A percentile compares a stretch with the other conserved stretches of the same genome.
Evolutionary conservation across 352 stramenopile species (phyloP).

Genomic region (Pythium volutum): DNA sequence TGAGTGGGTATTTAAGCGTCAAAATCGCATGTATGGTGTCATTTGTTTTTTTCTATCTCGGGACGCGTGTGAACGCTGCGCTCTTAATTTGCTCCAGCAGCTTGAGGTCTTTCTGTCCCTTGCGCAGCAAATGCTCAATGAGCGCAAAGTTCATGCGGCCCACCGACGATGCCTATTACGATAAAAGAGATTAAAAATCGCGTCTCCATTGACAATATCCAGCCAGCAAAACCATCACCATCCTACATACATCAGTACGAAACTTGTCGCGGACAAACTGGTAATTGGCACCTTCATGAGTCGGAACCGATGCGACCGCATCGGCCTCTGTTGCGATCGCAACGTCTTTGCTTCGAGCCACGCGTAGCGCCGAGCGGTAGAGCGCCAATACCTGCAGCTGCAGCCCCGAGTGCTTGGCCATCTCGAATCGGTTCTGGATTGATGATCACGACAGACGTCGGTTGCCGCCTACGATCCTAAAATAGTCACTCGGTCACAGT

Average conservation of each 20-base stretch:
- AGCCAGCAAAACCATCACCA: neutral
- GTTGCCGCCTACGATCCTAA: conserved; percentile 3
- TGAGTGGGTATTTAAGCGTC: no score
- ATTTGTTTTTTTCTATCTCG: conserved; percentile 21
- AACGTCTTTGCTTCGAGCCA: conserved; percentile 56
- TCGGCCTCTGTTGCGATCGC: conserved; percentile 22
- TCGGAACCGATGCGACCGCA: neutral
- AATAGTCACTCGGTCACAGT: neutral
- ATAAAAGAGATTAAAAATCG: neutral
- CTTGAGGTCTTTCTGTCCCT: conserved; percentile 81
- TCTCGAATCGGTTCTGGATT: no score
- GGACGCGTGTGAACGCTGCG: conserved; percentile 48
- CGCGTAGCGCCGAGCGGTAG: conserved; percentile 60
- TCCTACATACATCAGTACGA: conserved; percentile 64
- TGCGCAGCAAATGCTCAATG: conserved; percentile 86
- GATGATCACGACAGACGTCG: conserved; percentile 17
- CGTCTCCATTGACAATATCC: neutral
- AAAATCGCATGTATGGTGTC: no score
- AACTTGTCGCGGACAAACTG: conserved; percentile 77
- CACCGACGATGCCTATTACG: conserved; percentile 41
- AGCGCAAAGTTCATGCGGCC: conserved; percentile 71
- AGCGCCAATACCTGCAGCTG: conserved; percentile 76
- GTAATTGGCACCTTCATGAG: conserved; percentile 24
- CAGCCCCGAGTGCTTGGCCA: conserved; percentile 59
- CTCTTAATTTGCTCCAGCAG: conserved; percentile 69